These are phyloP conservation scores for Exophiala sp. DNA, from an alignment of 2,329 filamentous ascomycete species.

Conservation along the genomic window DNA sequence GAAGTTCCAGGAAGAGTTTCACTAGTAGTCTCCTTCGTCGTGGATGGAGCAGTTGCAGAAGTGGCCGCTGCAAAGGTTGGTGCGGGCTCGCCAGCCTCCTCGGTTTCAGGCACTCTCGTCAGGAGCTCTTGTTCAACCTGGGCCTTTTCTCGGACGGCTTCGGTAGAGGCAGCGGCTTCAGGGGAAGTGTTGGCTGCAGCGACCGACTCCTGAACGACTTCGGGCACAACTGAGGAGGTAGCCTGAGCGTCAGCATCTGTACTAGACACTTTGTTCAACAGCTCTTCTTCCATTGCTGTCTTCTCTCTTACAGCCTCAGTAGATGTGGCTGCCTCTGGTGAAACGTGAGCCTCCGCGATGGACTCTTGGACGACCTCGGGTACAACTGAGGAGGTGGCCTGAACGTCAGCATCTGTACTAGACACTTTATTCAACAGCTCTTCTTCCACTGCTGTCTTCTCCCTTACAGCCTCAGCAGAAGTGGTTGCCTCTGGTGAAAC, in stretches of 20 bases:
- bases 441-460: slow-evolving; percentile 71
- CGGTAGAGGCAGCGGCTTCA: slow-evolving; percentile 67
- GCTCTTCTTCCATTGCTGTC: slow-evolving; percentile 68
- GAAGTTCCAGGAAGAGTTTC: slow-evolving; percentile 11
- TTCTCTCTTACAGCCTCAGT: slow-evolving; percentile 70
- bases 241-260: slow-evolving; percentile 37
- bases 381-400: slow-evolving; percentile 41
- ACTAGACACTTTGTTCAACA: slow-evolving; percentile 52
- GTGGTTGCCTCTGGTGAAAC: slow-evolving; percentile 67
- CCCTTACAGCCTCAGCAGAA: slow-evolving; percentile 64
- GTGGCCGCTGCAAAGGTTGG: slow-evolving; percentile 41
- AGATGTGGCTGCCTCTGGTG: slow-evolving; percentile 69
- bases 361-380: slow-evolving; percentile 46
- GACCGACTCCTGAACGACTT: slow-evolving; percentile 45
- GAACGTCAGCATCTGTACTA: slow-evolving; percentile 34
- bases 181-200: slow-evolving; percentile 56
- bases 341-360: slow-evolving; percentile 50
- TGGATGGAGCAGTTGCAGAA: slow-evolving; percentile 36
- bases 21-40: neutral
- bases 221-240: slow-evolving; percentile 42
- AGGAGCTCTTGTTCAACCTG: slow-evolving; percentile 71
- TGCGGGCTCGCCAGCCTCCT: slow-evolving; percentile 39
- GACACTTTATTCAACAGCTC: slow-evolving; percentile 61
- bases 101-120: slow-evolving; percentile 40
- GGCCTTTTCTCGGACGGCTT: slow-evolving; percentile 71